Evolutionary conservation across 768 basidiomycete genomes (phyloP).

Genomic region (Boletus patriciae): DNA sequence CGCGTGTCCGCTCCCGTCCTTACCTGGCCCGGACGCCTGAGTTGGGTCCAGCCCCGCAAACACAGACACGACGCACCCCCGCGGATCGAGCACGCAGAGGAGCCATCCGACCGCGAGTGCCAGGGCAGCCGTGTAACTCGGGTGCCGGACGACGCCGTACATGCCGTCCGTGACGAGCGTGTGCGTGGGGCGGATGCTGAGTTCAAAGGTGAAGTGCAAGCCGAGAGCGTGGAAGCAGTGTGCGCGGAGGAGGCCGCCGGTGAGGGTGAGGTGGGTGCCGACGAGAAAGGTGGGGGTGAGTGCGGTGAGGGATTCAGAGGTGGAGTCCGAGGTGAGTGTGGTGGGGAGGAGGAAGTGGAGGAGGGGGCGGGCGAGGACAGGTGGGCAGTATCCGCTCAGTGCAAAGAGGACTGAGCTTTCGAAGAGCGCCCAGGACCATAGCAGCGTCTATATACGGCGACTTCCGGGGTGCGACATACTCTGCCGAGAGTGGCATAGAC

Average conservation of each 20-base stretch:
- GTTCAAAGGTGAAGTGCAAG: slow-evolving; percentile 27
- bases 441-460: background rate
- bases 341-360: background rate
- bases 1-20: no score
- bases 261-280: slow-evolving; percentile 4
- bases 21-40: background rate
- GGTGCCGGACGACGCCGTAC: slow-evolving; percentile 34
- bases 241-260: slow-evolving; percentile 13
- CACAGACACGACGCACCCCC: slow-evolving; percentile 1
- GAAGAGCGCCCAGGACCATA: slow-evolving; percentile 7
- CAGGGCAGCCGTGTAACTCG: slow-evolving; percentile 22
- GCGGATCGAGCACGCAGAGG: slow-evolving; percentile 6
- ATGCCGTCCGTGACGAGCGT: slow-evolving; percentile 27
- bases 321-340: background rate
- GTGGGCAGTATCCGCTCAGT: background rate
- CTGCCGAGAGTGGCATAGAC: background rate
- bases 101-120: background rate
- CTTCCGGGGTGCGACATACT: background rate
- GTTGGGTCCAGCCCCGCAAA: background rate
- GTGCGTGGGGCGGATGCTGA: slow-evolving; percentile 21
- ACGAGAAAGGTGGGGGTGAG: slow-evolving; percentile 12
- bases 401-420: slow-evolving; percentile 1
- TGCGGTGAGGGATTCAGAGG: slow-evolving; percentile 11
- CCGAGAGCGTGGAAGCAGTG: slow-evolving; percentile 25
- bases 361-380: background rate